Evolutionary conservation across 306 rosid genomes (phyloP).

Genomic region (Malus asiatica): DNA sequence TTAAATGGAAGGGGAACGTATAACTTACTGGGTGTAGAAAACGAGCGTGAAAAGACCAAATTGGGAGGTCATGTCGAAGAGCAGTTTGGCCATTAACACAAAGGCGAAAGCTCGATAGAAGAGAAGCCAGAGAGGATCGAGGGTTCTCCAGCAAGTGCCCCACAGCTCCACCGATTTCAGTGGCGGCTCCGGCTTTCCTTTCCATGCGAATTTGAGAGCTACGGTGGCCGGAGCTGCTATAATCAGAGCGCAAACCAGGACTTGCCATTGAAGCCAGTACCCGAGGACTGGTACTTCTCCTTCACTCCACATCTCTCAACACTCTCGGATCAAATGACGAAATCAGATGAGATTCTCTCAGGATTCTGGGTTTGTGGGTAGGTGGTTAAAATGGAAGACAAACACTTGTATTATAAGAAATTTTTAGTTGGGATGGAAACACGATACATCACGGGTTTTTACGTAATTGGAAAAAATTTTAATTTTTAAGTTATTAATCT

Average conservation of each 20-base stretch:
- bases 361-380: too few relatives aligned
- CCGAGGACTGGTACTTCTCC: neutral
- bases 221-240: slow-evolving; percentile 5
- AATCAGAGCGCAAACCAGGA: slow-evolving; percentile 17
- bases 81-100: slow-evolving; percentile 13
- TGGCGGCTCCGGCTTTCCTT: neutral
- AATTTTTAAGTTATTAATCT: too few relatives aligned
- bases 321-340: too few relatives aligned
- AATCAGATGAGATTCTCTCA: too few relatives aligned
- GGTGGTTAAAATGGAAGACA: too few relatives aligned
- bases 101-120: slow-evolving; percentile 18
- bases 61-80: slow-evolving; percentile 8
- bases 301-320: neutral
- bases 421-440: too few relatives aligned
- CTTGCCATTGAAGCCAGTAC: slow-evolving; percentile 33
- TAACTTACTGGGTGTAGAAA: slow-evolving; percentile 29
- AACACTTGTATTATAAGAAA: too few relatives aligned
- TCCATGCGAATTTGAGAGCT: slow-evolving; percentile 5
- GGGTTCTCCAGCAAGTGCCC: slow-evolving; percentile 23
- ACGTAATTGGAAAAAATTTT: too few relatives aligned
- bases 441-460: too few relatives aligned
- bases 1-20: too few relatives aligned
- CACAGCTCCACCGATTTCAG: slow-evolving; percentile 15
- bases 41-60: neutral
- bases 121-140: slow-evolving; percentile 31